Base-by-base conservation (phyloP, 306 rosid species). In the Argentina anserina region DNA sequence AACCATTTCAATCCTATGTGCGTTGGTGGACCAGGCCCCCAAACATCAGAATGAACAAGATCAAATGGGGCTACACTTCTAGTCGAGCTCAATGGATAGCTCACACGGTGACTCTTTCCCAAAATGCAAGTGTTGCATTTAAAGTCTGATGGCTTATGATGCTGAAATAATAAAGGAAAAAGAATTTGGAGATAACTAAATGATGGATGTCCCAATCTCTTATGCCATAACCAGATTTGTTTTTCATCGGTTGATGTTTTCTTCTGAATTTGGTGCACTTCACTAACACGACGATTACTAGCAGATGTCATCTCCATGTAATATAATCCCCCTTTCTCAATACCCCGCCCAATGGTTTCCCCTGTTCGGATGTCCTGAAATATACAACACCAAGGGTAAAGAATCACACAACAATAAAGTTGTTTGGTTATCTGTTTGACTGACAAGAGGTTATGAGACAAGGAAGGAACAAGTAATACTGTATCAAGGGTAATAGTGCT, bases 141-240 rank as follows among this genome's bases (percentile, higher is more conserved):
- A 34, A 63, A 53, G 14, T 34, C 45, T 6, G 18, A 36, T 6
- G 10, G 7, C 7, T 5, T 64, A n/a, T 18, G 9, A 0, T 37
- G 39, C 23, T 47, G 9, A 18, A 64, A 64, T 8, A 64, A 37
- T 28, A 43, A 37, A 14, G 20, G 15, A 9, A 64, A 64, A 0
- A 58, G 20, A 25, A 20, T 64, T 17, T 21, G 45, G 14, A 64
- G 28, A 64, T 64, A 64, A 9, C 26, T 29, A 64, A 64, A 37
- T 11, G 43, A 64, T 13, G 69, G 43, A 64, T 64, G 69, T 14
- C 69, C 31, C 10, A 37, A 43, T 37, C 43, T 33, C 20, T 18
- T 43, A 25, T 37, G 69, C 47, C 69, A 65, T 4, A 65, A 65
- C 69, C 43, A 65, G 0, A 34, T 65, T n/a, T 65, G 21, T 65